Conservation (phyloP, 805 yeast genomes). For the Yarrowia yakushimensis region DNA sequence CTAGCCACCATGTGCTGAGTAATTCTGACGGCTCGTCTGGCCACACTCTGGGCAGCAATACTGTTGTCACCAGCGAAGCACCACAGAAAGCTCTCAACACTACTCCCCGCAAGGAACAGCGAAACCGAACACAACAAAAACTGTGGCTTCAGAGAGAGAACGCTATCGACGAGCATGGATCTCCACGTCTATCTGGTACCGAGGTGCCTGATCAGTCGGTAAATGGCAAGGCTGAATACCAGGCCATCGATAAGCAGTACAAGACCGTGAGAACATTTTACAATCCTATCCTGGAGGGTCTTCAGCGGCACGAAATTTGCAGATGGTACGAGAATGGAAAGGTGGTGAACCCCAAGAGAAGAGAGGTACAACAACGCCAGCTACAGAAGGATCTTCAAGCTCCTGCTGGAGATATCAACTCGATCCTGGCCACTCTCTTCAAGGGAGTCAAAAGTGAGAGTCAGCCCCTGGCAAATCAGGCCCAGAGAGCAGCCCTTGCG, state of each 20-base stretch:
- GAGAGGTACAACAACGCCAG: constrained; percentile 7
- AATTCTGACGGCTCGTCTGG: constrained; percentile 12
- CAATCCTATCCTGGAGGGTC: constrained; percentile 66
- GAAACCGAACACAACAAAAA: constrained; percentile 66
- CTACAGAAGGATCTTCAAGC: not conserved
- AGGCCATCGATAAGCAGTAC: constrained; percentile 60
- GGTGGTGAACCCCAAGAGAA: constrained; percentile 33
- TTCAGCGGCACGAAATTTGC: constrained; percentile 42
- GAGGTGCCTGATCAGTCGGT: not conserved
- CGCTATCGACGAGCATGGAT: constrained; percentile 26
- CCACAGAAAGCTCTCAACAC: not conserved
- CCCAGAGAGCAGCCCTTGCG: constrained; percentile 13
- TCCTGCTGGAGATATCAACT: not conserved
- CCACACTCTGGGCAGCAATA: constrained; percentile 4
- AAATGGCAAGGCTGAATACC: constrained; percentile 1
- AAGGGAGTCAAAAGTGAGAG: constrained; percentile 18
- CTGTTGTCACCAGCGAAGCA: not conserved
- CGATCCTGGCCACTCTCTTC: not conserved
- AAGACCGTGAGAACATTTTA: constrained; percentile 62
- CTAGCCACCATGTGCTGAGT: constrained; percentile 5
- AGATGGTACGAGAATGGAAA: constrained; percentile 24
- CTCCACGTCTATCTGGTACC: not conserved
- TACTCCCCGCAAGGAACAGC: constrained; percentile 8
- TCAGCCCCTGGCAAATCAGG: constrained; percentile 17
- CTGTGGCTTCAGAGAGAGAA: constrained; percentile 59